These are phyloP conservation scores for Jackrogersella minutella DNA, from an alignment of 495 filamentous ascomycete genomes.

Conservation along the genomic window DNA sequence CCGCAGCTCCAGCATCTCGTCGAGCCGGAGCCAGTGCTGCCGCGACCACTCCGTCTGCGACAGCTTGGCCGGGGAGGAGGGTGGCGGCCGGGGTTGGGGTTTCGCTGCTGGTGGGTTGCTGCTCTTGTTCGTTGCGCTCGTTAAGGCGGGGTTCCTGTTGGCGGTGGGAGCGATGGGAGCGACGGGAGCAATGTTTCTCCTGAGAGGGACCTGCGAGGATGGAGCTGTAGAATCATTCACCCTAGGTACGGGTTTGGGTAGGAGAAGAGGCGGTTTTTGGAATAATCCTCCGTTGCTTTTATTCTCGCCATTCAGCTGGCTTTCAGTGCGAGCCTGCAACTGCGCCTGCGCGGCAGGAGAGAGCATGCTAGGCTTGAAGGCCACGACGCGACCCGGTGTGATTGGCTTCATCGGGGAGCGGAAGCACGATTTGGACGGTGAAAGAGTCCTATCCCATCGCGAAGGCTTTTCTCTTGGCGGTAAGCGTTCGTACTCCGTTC, in stretches of 20 bases:
- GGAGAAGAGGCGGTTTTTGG: slow-evolving; percentile 20
- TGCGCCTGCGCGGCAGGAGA: slow-evolving; percentile 49
- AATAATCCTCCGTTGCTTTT: slow-evolving; percentile 5
- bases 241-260: slow-evolving; percentile 6
- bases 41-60: slow-evolving; percentile 51
- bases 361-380: slow-evolving; percentile 53
- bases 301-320: slow-evolving; percentile 19
- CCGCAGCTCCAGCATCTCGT: slow-evolving; percentile 48
- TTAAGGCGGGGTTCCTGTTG: not conserved
- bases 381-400: slow-evolving; percentile 57
- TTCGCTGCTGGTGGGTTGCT: not conserved
- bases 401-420: slow-evolving; percentile 60
- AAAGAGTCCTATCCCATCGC: slow-evolving; percentile 48
- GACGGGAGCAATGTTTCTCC: not conserved
- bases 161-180: not conserved
- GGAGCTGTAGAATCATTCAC: slow-evolving; percentile 8
- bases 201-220: not conserved
- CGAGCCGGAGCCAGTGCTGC: slow-evolving; percentile 53
- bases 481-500: slow-evolving; percentile 44
- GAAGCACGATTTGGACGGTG: slow-evolving; percentile 60
- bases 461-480: slow-evolving; percentile 45
- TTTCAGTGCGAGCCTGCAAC: slow-evolving; percentile 40
- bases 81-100: not conserved
- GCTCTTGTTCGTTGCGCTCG: not conserved
- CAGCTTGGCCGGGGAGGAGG: slow-evolving; percentile 15